Percentiles rank a stretch among this genome's conserved stretches.
Evolutionary conservation across 2,329 filamentous ascomycete genomes (phyloP).

Genomic region (Clarireedia hainanense): DNA sequence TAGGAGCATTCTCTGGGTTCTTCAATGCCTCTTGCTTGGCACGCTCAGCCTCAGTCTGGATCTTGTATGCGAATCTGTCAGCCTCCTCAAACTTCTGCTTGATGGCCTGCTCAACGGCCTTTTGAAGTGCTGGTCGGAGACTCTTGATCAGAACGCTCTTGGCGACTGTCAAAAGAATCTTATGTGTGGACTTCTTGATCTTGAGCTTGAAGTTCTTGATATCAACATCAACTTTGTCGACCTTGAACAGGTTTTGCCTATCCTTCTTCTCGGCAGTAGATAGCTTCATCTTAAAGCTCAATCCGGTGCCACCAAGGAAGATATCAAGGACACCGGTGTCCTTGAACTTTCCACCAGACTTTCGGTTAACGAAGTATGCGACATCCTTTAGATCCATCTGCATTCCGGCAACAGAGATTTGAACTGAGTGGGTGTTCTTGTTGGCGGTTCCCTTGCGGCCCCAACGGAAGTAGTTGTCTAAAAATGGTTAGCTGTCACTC

Average conservation of each 20-base stretch:
- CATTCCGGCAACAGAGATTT: conserved; percentile 79
- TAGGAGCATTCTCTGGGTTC: conserved; percentile 55
- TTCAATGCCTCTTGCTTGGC: conserved; percentile 47
- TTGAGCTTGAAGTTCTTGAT: conserved; percentile 80
- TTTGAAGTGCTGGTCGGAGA: conserved; percentile 74
- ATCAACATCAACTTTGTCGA: conserved; percentile 79
- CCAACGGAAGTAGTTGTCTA: conserved; percentile 85
- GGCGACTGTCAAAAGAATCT: conserved; percentile 76
- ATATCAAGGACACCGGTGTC: conserved; percentile 88
- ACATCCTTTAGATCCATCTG: conserved; percentile 91
- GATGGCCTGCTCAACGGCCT: conserved; percentile 78
- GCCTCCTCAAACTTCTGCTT: conserved; percentile 71
- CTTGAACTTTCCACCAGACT: conserved; percentile 77
- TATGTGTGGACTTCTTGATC: conserved; percentile 91
- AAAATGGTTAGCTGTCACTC: neutral
- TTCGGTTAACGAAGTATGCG: conserved; percentile 90
- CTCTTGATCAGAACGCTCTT: conserved; percentile 83
- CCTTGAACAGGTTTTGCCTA: conserved; percentile 81
- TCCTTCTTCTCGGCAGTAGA: conserved; percentile 73
- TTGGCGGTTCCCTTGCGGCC: conserved; percentile 80
- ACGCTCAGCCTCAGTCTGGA: conserved; percentile 77
- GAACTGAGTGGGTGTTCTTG: conserved; percentile 72
- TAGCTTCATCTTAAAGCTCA: conserved; percentile 86
- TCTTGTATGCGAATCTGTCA: conserved; percentile 63
- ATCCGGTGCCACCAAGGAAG: conserved; percentile 75